Evolutionary conservation across 352 stramenopile genomes (phyloP).

Genomic region (Aphanomyces euteiches): DNA sequence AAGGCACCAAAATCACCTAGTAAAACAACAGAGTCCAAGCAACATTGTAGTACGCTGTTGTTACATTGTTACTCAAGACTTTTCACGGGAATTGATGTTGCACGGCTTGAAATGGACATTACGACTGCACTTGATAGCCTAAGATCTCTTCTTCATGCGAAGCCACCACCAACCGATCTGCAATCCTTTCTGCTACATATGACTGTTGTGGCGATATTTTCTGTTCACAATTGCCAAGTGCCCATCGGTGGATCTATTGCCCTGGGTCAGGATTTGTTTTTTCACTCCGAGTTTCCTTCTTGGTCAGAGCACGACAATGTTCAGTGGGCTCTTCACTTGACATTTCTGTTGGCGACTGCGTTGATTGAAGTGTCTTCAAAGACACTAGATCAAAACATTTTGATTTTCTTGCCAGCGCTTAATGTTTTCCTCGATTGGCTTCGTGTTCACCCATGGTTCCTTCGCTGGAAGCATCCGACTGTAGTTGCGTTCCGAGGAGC

Average conservation of each 20-base stretch:
- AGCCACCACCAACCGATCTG: neutral
- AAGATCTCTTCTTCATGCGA: neutral
- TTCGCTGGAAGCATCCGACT: neutral
- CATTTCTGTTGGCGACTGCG: slow-evolving; percentile 11
- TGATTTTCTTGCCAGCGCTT: slow-evolving; percentile 39
- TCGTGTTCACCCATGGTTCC: slow-evolving; percentile 37
- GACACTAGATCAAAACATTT: slow-evolving; percentile 28
- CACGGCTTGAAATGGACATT: neutral
- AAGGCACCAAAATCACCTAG: slow-evolving; percentile 6
- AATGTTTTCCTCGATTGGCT: slow-evolving; percentile 48
- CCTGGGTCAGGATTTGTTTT: neutral
- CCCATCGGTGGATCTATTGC: neutral
- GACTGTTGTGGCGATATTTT: slow-evolving; percentile 38
- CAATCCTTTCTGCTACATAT: slow-evolving; percentile 33
- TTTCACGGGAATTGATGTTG: slow-evolving; percentile 16
- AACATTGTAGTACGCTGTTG: slow-evolving; percentile 8
- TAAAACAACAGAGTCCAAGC: slow-evolving; percentile 1
- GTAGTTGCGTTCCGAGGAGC: slow-evolving; percentile 21
- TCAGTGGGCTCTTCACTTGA: neutral
- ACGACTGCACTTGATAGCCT: neutral
- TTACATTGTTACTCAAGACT: slow-evolving; percentile 8
- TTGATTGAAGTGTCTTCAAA: slow-evolving; percentile 11
- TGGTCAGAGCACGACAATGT: slow-evolving; percentile 23
- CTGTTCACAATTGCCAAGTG: slow-evolving; percentile 39
- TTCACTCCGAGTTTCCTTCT: slow-evolving; percentile 11